These are phyloP conservation scores for Physcomitrellopsis africana DNA, from an alignment of 225 moss, liverwort and hornwort species.

Conservation along the genomic window DNA sequence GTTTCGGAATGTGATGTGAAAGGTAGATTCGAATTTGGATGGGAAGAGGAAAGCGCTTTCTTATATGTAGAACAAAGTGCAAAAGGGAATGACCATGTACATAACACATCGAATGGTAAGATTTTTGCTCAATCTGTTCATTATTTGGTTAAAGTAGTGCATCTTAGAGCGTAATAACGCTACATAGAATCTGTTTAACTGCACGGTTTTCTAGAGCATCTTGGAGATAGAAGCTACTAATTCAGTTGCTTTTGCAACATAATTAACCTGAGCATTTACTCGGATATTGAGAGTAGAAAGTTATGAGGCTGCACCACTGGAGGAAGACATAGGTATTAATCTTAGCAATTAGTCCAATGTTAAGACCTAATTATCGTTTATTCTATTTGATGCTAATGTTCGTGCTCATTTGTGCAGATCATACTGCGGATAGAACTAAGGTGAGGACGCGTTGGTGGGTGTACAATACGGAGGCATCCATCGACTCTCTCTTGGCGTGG, in stretches of 20 bases:
- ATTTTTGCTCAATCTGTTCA: constrained; percentile 17
- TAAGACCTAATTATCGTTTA: constrained; percentile 10
- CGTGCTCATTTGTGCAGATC: constrained; percentile 33
- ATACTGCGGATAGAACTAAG: constrained; percentile 27
- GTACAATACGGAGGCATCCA: constrained; percentile 52
- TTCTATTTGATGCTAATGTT: constrained; percentile 23
- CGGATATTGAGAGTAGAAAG: background rate
- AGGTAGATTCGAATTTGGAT: constrained; percentile 49
- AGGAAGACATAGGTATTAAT: background rate
- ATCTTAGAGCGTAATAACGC: background rate
- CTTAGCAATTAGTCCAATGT: background rate
- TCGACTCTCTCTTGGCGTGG: constrained; percentile 81
- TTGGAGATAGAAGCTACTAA: background rate
- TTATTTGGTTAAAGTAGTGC: constrained; percentile 15
- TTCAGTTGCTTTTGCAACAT: constrained; percentile 14
- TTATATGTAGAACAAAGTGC: constrained; percentile 41
- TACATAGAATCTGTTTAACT: background rate
- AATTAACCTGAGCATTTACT: background rate
- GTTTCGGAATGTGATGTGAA: constrained; percentile 59
- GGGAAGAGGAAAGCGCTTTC: constrained; percentile 34
- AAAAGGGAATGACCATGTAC: constrained; percentile 31
- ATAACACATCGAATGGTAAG: constrained; percentile 39
- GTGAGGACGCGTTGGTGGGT: constrained; percentile 60
- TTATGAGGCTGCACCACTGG: no score
- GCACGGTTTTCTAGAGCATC: constrained; percentile 17